These are phyloP conservation scores for Licmophora abbreviata DNA, from an alignment of 108 stramenopile species.

Conservation along the genomic window DNA sequence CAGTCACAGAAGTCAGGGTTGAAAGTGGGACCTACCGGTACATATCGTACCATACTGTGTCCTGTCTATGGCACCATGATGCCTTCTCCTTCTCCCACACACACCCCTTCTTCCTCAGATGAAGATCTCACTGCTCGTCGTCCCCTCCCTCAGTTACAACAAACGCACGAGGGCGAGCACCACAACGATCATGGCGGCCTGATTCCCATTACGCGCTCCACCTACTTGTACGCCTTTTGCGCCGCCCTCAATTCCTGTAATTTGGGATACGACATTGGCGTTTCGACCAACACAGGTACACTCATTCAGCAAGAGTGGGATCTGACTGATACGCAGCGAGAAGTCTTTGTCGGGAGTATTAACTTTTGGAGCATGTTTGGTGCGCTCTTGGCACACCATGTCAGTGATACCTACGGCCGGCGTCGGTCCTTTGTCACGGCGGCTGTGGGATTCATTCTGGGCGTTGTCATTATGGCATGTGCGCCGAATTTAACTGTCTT, in stretches of 20 bases:
- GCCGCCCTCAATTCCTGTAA: slow-evolving; percentile 59
- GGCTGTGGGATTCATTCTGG: slow-evolving; percentile 46
- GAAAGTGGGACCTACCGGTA: too few relatives aligned
- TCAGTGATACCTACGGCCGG: slow-evolving; percentile 35
- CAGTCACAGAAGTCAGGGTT: too few relatives aligned
- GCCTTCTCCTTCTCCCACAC: too few relatives aligned
- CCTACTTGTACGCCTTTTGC: slow-evolving; percentile 27
- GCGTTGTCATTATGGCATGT: slow-evolving; percentile 24
- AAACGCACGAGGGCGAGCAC: slow-evolving; percentile 4
- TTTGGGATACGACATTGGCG: slow-evolving; percentile 65
- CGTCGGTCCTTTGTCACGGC: slow-evolving; percentile 41
- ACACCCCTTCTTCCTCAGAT: too few relatives aligned
- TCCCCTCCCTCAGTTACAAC: too few relatives aligned
- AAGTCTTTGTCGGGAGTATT: slow-evolving; percentile 41
- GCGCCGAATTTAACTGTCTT: slow-evolving; percentile 23
- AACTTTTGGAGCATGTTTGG: slow-evolving; percentile 59
- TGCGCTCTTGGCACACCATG: slow-evolving; percentile 20
- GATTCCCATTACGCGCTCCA: background rate
- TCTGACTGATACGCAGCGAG: slow-evolving; percentile 27
- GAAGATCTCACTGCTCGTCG: too few relatives aligned
- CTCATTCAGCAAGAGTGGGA: slow-evolving; percentile 24
- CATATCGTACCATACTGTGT: too few relatives aligned
- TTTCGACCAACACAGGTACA: slow-evolving; percentile 34
- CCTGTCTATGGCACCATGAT: too few relatives aligned
- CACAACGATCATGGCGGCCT: background rate